These are phyloP conservation scores for Macroventuria anomochaeta DNA, from an alignment of 2,329 filamentous ascomycete species.

Conservation along the genomic window DNA sequence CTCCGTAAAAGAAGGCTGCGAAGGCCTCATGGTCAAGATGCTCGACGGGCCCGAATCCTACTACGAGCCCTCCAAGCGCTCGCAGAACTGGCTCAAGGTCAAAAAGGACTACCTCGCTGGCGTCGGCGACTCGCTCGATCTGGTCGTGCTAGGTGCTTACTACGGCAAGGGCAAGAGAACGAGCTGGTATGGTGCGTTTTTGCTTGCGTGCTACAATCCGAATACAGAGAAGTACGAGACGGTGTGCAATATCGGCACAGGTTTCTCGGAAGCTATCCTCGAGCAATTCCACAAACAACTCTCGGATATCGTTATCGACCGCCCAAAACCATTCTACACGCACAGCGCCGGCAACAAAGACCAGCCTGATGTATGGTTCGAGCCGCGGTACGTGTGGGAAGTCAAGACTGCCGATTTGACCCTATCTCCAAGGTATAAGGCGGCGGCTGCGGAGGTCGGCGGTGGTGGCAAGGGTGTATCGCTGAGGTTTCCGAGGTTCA, in stretches of 20 bases:
- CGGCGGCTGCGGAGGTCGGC: constrained; percentile 79
- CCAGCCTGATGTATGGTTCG: constrained; percentile 98
- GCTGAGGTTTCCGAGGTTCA: constrained; percentile 89
- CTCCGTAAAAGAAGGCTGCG: constrained; percentile 92
- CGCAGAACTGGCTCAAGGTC: constrained; percentile 97
- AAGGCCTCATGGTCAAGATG: constrained; percentile 99
- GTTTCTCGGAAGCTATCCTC: constrained; percentile 94
- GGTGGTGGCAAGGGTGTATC: constrained; percentile 80
- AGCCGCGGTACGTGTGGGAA: constrained; percentile 94
- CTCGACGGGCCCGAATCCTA: constrained; percentile 89
- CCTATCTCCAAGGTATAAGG: constrained; percentile 89
- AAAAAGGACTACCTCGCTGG: constrained; percentile 98
- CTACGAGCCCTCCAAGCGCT: constrained; percentile 95
- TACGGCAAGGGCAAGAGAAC: constrained; percentile 94
- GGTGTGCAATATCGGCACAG: constrained; percentile 97
- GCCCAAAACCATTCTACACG: constrained; percentile 90
- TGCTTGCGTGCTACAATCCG: constrained; percentile 91
- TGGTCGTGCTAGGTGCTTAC: constrained; percentile 95
- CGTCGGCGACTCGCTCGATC: constrained; percentile 92
- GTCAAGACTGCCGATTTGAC: constrained; percentile 97
- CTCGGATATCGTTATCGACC: constrained; percentile 79
- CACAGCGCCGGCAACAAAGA: constrained; percentile 86
- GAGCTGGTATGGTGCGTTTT: constrained; percentile 92
- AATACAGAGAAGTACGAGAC: constrained; percentile 85
- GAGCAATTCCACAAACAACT: constrained; percentile 82